Conservation (phyloP, 2,329 filamentous ascomycete genomes). For the Phialophora verrucosa region DNA sequence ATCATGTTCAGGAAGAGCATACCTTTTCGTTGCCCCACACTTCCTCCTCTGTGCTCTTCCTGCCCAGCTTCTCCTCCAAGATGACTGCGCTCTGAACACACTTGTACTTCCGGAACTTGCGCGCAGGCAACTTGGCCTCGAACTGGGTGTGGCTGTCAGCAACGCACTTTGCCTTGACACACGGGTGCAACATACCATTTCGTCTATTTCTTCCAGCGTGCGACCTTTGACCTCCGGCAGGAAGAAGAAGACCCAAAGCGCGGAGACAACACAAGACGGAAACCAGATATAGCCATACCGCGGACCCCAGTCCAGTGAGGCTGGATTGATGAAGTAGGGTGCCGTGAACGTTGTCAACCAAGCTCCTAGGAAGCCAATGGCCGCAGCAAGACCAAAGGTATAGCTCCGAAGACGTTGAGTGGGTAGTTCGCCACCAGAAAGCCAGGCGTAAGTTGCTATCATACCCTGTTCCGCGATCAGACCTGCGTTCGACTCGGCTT, state of each 20-base stretch:
- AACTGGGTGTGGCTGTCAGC: conserved; percentile 39
- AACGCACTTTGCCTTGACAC: neutral
- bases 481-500: neutral
- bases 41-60: conserved; percentile 11
- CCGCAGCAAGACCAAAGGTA: conserved; percentile 62
- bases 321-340: conserved; percentile 65
- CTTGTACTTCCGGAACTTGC: conserved; percentile 47
- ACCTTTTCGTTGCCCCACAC: conserved; percentile 49
- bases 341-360: conserved; percentile 65
- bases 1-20: conserved; percentile 35
- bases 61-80: conserved; percentile 14
- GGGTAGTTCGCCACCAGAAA: conserved; percentile 60
- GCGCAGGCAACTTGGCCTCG: conserved; percentile 44
- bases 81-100: conserved; percentile 42
- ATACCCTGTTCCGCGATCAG: conserved; percentile 43
- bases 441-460: conserved; percentile 62
- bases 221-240: conserved; percentile 61
- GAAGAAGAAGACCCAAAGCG: conserved; percentile 41
- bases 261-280: conserved; percentile 8
- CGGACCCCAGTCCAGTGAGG: conserved; percentile 61
- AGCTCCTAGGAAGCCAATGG: conserved; percentile 61
- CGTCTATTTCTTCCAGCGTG: conserved; percentile 61
- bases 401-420: conserved; percentile 62
- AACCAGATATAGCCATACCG: conserved; percentile 64
- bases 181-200: conserved; percentile 48